phyloP scores from a whole-genome alignment of 2,329 filamentous ascomycete species.

The Botryosphaeria dothidea region DNA sequence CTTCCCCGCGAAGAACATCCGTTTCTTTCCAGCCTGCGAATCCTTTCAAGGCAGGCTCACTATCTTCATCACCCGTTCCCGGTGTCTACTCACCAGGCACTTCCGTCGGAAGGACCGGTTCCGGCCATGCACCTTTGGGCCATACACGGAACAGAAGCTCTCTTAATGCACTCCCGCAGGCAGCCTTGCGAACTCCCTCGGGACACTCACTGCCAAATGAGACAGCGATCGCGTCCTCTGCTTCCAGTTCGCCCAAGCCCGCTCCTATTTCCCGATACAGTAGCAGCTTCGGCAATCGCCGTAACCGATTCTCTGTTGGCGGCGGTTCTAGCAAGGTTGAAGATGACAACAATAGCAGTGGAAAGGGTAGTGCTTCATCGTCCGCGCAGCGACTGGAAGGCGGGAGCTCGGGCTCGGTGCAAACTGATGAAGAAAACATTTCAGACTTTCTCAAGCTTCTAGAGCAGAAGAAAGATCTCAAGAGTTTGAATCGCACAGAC shows the following conservation, averaged over 20 bases:
- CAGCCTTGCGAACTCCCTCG: slow-evolving; percentile 68
- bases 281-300: slow-evolving; percentile 89
- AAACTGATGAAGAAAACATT: slow-evolving; percentile 87
- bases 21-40: slow-evolving; percentile 79
- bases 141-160: slow-evolving; percentile 71
- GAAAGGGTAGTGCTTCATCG: slow-evolving; percentile 73
- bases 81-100: slow-evolving; percentile 55
- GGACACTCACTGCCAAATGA: slow-evolving; percentile 53
- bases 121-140: slow-evolving; percentile 24
- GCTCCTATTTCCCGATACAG: slow-evolving; percentile 80
- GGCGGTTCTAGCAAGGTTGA: slow-evolving; percentile 66
- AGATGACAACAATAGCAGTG: slow-evolving; percentile 77
- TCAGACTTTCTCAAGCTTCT: slow-evolving; percentile 89
- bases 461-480: slow-evolving; percentile 83
- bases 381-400: slow-evolving; percentile 59
- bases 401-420: slow-evolving; percentile 62
- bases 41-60: slow-evolving; percentile 84
- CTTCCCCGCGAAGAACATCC: slow-evolving; percentile 69
- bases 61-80: slow-evolving; percentile 81
- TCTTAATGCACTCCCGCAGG: slow-evolving; percentile 72
- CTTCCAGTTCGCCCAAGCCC: slow-evolving; percentile 76
- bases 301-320: slow-evolving; percentile 74
- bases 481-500: slow-evolving; percentile 71
- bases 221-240: slow-evolving; percentile 63
- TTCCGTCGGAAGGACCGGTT: slow-evolving; percentile 41